These are phyloP conservation scores for Carex myosuroides DNA, from an alignment of 176 grass and related monocot species.

Conservation along the genomic window DNA sequence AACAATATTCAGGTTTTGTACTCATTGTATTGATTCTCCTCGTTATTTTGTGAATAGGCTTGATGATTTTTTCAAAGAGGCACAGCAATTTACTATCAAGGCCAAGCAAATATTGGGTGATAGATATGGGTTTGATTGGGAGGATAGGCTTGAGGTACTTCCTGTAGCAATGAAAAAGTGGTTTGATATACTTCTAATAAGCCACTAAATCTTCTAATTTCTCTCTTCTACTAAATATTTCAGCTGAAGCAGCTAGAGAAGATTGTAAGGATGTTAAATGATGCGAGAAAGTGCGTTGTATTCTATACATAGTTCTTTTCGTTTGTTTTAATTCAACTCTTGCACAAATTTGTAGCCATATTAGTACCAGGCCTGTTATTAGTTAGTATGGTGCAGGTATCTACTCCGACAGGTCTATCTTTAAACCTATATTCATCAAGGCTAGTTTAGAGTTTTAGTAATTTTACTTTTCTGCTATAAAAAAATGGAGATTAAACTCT, in stretches of 20 bases:
- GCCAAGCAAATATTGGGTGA: constrained; percentile 29
- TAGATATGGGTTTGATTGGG: constrained; percentile 61
- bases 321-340: not conserved
- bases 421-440: not conserved
- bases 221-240: constrained; percentile 27
- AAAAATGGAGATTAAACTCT: not conserved
- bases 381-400: not conserved
- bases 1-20: not conserved
- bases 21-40: not conserved
- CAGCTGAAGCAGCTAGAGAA: constrained; percentile 66
- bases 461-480: not conserved
- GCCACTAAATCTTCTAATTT: not conserved
- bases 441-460: not conserved
- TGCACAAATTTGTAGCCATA: not conserved
- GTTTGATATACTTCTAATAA: not conserved
- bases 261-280: constrained; percentile 46
- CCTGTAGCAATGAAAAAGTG: not conserved
- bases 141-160: constrained; percentile 60
- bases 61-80: constrained; percentile 69
- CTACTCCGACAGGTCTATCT: not conserved
- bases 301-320: not conserved
- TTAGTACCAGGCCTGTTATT: not conserved
- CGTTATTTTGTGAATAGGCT: constrained; percentile 35
- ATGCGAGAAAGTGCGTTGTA: constrained; percentile 58
- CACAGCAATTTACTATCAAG: constrained; percentile 52